A percentile compares a stretch with the other conserved stretches of the same genome.
These are phyloP conservation scores for Fusarium aywerte DNA, from an alignment of 2,329 filamentous ascomycete genomes.

Conservation along the genomic window DNA sequence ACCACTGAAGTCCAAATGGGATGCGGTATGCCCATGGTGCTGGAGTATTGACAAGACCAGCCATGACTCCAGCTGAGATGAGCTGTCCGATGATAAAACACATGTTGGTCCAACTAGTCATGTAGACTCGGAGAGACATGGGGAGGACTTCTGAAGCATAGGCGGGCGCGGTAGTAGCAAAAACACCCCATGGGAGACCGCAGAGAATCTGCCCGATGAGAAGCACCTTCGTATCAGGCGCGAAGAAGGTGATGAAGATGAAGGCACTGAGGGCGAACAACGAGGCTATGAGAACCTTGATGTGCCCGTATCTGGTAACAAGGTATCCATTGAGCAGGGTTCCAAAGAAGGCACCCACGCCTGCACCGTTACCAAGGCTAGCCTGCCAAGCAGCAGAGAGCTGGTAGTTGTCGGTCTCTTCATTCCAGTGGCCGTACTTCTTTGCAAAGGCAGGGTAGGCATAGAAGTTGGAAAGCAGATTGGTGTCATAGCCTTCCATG, in stretches of 20 bases:
- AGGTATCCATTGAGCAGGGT: constrained; percentile 60
- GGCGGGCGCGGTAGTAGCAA: constrained; percentile 57
- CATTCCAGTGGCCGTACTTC: constrained; percentile 48
- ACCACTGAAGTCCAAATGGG: constrained; percentile 62
- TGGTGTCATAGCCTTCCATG: constrained; percentile 58
- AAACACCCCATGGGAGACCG: constrained; percentile 59
- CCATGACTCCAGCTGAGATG: constrained; percentile 51
- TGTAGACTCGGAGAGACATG: constrained; percentile 54
- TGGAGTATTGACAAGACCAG: constrained; percentile 43
- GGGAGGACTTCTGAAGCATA: constrained; percentile 60
- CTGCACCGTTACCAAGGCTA: constrained; percentile 56
- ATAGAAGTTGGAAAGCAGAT: constrained; percentile 52
- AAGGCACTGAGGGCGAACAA: constrained; percentile 54
- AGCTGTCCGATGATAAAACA: constrained; percentile 61
- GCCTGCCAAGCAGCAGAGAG: constrained; percentile 63
- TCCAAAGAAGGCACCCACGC: constrained; percentile 61
- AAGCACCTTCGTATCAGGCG: constrained; percentile 51
- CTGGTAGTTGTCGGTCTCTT: constrained; percentile 47
- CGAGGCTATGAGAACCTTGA: constrained; percentile 57
- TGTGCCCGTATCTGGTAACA: constrained; percentile 56
- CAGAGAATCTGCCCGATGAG: constrained; percentile 58
- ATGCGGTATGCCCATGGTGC: constrained; percentile 59
- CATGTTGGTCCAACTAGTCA: constrained; percentile 60
- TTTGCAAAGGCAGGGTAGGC: constrained; percentile 47
- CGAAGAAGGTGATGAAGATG: constrained; percentile 61